Base-by-base conservation (phyloP, 768 basidiomycete genomes). In the Podaxis sp. region DNA sequence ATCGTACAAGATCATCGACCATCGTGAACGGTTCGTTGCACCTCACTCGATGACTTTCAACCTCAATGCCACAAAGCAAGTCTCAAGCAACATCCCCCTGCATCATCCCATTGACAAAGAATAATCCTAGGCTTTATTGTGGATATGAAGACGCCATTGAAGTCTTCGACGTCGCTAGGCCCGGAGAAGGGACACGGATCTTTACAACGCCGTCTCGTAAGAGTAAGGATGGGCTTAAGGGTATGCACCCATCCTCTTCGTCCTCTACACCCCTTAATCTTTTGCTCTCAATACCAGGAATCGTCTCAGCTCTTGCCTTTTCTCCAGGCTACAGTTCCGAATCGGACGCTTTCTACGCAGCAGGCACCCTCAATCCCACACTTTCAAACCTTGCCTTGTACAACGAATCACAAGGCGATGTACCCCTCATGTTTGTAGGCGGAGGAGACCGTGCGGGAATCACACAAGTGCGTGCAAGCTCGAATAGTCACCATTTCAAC, bases 1-100 rank as follows among this genome's bases (percentile, higher is more conserved):
- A 0, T 95, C 93, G 0, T 98, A 98, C 71, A 79, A 80, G 42
- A 96, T 98, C 40, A 82, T 98, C 9, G 95, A 98, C 71, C 95
- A 98, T 67, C 79, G 90, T n/a, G 96, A 98, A 73, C 83, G 95
- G 35, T 86, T 92, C 57, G 78, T 97, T 42, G 94, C 93, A 0
- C 95, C 96, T 0, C 89, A 93, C 57, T 85, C 85, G 65, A 77
- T 98, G 61, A 80, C 88, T 0, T 98, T 97, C 73, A 91, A 91
- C 65, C 71, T 79, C 1, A 73, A 82, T 4, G 86, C 83, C 0
- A 77, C 86, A 37, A 88, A 80, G 94, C 94, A 59, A 57, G 79
- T 66, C 23, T 44, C 50, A 51, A 28, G n/a, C 11, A 9, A 4
- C 58, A 14, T 58, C 50, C 23, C 1, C 23, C 13, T 14, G 18